Evolutionary conservation across 768 basidiomycete species (phyloP).

Genomic region (Russula earlei): DNA sequence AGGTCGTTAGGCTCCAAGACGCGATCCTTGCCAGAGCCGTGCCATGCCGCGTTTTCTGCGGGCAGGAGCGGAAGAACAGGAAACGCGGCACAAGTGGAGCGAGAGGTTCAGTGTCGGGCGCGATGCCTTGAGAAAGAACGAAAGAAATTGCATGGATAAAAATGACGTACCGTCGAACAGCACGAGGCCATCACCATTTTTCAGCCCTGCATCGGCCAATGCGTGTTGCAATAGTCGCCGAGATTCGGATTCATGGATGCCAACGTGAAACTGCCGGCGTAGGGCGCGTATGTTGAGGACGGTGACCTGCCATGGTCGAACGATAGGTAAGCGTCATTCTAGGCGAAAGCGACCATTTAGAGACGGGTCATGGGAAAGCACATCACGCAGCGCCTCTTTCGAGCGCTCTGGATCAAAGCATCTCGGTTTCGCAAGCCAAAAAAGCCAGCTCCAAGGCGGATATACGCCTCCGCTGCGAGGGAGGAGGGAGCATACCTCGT

Average conservation of each 20-base stretch:
- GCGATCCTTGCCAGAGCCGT: slow-evolving; percentile 70
- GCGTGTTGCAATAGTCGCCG: slow-evolving; percentile 46
- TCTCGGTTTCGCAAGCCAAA: background rate
- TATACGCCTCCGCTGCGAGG: background rate
- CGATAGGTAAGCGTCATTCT: background rate
- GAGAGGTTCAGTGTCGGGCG: too few relatives aligned
- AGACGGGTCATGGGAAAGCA: background rate
- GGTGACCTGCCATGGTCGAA: slow-evolving; percentile 45
- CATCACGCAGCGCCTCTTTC: background rate
- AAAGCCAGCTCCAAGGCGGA: background rate
- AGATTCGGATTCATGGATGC: slow-evolving; percentile 70
- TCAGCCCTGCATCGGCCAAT: slow-evolving; percentile 49
- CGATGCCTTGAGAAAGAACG: background rate
- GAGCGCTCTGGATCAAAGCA: background rate
- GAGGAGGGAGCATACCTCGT: slow-evolving; percentile 44
- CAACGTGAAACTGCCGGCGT: slow-evolving; percentile 49
- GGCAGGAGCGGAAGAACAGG: background rate
- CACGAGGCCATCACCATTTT: slow-evolving; percentile 49
- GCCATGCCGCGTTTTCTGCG: slow-evolving; percentile 76
- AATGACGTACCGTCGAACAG: slow-evolving; percentile 73
- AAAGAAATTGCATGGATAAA: background rate
- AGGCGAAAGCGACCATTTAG: background rate
- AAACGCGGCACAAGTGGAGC: too few relatives aligned
- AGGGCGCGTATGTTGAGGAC: slow-evolving; percentile 63
- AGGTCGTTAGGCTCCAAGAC: slow-evolving; percentile 47